These are phyloP conservation scores for Triglochin maritima DNA, from an alignment of 106 monocot species.

Conservation along the genomic window DNA sequence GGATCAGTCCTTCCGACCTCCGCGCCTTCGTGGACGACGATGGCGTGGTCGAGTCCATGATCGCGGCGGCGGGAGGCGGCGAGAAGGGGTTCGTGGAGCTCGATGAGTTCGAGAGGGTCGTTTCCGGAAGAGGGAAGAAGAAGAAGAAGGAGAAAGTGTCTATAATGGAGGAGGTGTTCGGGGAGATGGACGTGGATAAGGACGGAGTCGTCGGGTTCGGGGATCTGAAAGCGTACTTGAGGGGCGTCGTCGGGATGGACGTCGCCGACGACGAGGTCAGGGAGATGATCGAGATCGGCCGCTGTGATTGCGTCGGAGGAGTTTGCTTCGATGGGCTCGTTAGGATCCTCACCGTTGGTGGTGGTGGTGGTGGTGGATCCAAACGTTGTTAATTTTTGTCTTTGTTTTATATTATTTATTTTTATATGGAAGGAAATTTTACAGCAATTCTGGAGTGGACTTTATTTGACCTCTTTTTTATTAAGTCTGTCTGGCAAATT, in stretches of 20 bases:
- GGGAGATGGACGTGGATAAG: conserved; percentile 75
- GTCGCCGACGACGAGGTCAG: conserved; percentile 48
- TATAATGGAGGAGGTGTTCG: conserved; percentile 54
- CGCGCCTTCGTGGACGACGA: conserved; percentile 34
- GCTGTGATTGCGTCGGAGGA: conserved; percentile 25
- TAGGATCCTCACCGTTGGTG: conserved; percentile 40
- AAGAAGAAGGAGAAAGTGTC: background rate
- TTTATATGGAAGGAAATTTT: too few relatives aligned
- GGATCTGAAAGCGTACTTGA: conserved; percentile 54
- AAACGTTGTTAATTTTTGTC: too few relatives aligned
- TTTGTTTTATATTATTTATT: too few relatives aligned
- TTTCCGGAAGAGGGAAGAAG: conserved; percentile 7
- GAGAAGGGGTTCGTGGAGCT: conserved; percentile 68
- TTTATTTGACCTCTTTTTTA: too few relatives aligned
- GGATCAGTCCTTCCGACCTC: conserved; percentile 72
- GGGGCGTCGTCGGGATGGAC: conserved; percentile 29
- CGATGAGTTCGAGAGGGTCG: conserved; percentile 73
- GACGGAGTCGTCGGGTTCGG: conserved; percentile 82
- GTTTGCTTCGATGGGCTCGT: conserved; percentile 36
- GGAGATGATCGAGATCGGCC: conserved; percentile 58
- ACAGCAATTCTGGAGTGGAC: too few relatives aligned
- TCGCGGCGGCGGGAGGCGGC: conserved; percentile 63
- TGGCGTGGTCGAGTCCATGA: conserved; percentile 58
- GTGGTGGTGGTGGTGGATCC: background rate
- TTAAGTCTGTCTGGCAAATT: too few relatives aligned